Base-by-base conservation (phyloP, 2,329 filamentous ascomycete genomes). In the Aspergillus ochraceus region DNA sequence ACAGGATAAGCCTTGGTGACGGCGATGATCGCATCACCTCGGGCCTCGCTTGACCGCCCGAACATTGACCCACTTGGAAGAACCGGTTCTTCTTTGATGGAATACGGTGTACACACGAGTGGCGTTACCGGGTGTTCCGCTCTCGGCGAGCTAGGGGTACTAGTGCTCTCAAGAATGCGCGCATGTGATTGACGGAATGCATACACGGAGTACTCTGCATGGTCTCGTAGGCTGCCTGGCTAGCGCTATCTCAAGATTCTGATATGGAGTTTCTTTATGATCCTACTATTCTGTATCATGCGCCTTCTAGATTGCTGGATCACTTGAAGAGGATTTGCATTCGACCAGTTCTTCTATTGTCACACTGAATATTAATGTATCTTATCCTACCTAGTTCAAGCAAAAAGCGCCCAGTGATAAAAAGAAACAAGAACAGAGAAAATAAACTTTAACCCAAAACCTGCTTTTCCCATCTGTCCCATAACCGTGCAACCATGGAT, bases 401-500 rank as follows among this genome's bases (percentile, higher is more conserved):
- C 12, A 36, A 36, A 11, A 36, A 10, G 11, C 26, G 26, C 26
- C 26, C 26, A 29, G 8, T 29, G 26, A 29, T 8, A 12, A 12
- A 12, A 2, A 4, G 12, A 14, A 14, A 24, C 11, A 47, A 22
- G 24, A 24, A 24, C 4, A 12, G 14, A 2, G 2, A 17, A 47
- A 14, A 24, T 4, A 47, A 22, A 47, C 19, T 47, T 47, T 3
- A 47, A 47, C 12, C 12, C 17, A 42, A 55, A 36, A 36, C 29
- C 29, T 42, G 55, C 49, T 57, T 57, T 57, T 53, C 55, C 55
- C 36, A 52, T n/a, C 55, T 20, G 36, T n/a, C 49, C 55, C n/a
- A 57, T 45, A 46, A 17, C 36, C 45, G n/a, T 12, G 19, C 4
- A 47, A 55, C 45, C 49, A 47, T 30, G 47, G 36, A 32, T 32